These are phyloP conservation scores for Ogataea siamensis DNA, from an alignment of 805 yeast genomes.

Conservation along the genomic window DNA sequence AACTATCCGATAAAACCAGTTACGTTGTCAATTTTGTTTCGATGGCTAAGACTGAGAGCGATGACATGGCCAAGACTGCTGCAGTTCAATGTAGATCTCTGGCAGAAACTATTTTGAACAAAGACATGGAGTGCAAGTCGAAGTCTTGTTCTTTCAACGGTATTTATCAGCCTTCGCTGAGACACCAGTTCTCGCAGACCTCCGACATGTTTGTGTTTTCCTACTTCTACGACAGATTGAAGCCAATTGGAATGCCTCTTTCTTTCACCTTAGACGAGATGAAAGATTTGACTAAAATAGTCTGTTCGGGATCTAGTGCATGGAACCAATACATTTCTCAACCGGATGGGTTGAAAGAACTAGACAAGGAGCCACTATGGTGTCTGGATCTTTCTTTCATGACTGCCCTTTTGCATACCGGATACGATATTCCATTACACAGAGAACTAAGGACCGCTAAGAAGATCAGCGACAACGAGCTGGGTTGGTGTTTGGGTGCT, in stretches of 20 bases:
- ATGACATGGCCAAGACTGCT: conserved; percentile 39
- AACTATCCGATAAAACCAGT: conserved; percentile 38
- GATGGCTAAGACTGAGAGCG: conserved; percentile 27
- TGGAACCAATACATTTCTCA: conserved; percentile 71
- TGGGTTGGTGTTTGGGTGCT: conserved; percentile 99
- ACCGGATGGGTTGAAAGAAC: conserved; percentile 62
- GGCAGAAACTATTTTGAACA: conserved; percentile 80
- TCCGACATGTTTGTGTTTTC: conserved; percentile 89
- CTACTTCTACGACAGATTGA: conserved; percentile 91
- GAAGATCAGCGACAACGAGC: conserved; percentile 82
- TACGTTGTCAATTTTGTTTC: conserved; percentile 37
- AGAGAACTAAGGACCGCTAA: conserved; percentile 93
- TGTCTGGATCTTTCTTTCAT: conserved; percentile 91
- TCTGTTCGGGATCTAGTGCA: conserved; percentile 76
- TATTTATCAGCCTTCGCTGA: conserved; percentile 91
- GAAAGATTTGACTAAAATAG: conserved; percentile 73
- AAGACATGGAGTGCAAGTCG: conserved; percentile 69
- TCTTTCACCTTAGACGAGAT: conserved; percentile 85
- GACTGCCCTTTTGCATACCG: conserved; percentile 88
- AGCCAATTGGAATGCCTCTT: conserved; percentile 91
- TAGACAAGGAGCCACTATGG: conserved; percentile 85
- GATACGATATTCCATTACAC: conserved; percentile 88
- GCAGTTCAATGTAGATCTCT: conserved; percentile 84
- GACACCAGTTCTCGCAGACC: conserved; percentile 65
- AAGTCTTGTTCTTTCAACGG: conserved; percentile 97